Conservation (phyloP, 23 red algal genomes). For the Gracilaria domingensis region DNA sequence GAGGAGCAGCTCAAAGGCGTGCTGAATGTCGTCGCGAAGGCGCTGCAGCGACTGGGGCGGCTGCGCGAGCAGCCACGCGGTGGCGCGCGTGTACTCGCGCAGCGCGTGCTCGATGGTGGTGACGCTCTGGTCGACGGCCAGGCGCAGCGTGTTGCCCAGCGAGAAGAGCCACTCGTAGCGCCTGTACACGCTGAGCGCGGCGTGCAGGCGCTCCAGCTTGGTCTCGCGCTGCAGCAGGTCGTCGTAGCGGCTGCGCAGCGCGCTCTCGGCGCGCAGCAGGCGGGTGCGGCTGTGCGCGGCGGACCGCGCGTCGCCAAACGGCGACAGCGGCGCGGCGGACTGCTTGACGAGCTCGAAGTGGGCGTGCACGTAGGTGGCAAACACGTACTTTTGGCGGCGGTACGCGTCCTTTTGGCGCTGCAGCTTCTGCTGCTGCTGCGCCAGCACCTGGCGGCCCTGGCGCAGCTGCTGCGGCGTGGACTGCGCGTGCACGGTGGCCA, state of each 20-base stretch:
- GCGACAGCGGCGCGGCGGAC: neutral
- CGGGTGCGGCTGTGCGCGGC: neutral
- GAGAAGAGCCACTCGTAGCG: slow-evolving; percentile 37
- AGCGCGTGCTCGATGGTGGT: slow-evolving; percentile 28
- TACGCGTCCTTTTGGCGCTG: neutral
- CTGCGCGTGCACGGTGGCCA: slow-evolving; percentile 48
- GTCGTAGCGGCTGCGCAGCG: slow-evolving; percentile 32
- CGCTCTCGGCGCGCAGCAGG: slow-evolving; percentile 22
- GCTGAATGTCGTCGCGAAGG: slow-evolving; percentile 18
- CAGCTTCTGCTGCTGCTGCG: slow-evolving; percentile 1
- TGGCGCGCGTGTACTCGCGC: slow-evolving; percentile 28
- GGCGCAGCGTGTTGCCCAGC: slow-evolving; percentile 18
- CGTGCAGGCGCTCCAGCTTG: slow-evolving; percentile 7
- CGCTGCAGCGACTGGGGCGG: neutral
- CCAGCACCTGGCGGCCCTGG: neutral
- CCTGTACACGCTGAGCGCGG: slow-evolving; percentile 20
- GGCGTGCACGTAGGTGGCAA: slow-evolving; percentile 24
- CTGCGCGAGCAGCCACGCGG: slow-evolving; percentile 40
- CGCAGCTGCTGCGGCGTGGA: slow-evolving; percentile 25
- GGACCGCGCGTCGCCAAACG: neutral
- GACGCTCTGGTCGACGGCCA: neutral
- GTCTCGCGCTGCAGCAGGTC: slow-evolving; percentile 23
- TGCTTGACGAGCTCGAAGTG: slow-evolving; percentile 34
- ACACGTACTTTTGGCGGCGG: slow-evolving; percentile 25
- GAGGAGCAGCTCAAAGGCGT: slow-evolving; percentile 24